Evolutionary conservation across 305 asterid species (phyloP).

Genomic region (Petunia hybrid): DNA sequence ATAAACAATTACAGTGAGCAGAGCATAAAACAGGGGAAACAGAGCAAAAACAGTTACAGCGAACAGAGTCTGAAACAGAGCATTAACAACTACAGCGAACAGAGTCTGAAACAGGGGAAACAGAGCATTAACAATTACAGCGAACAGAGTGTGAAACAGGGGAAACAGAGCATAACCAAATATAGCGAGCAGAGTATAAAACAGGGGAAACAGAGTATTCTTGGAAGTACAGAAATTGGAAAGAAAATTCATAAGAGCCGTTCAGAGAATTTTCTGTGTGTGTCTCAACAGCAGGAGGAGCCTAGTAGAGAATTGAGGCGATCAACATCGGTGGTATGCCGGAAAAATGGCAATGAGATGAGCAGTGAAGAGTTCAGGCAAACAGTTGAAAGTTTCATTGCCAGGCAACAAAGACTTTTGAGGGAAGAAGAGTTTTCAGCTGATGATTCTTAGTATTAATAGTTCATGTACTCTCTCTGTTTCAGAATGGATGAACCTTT

Average conservation of each 20-base stretch:
- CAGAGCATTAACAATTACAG: too few species aligned
- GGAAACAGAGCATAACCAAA: too few species aligned
- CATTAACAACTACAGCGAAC: background rate
- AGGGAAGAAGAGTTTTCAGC: conserved; percentile 54
- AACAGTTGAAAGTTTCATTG: conserved; percentile 63
- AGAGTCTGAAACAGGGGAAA: too few species aligned
- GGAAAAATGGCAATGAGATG: conserved; percentile 51
- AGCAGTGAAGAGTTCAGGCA: conserved; percentile 63
- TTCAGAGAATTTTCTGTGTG: conserved; percentile 41
- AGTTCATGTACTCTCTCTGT: background rate
- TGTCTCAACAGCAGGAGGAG: conserved; percentile 32
- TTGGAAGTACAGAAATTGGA: background rate
- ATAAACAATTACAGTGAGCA: background rate
- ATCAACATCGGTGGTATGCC: conserved; percentile 52
- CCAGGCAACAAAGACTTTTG: conserved; percentile 59
- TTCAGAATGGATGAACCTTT: too few species aligned
- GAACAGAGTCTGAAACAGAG: conserved; percentile 1
- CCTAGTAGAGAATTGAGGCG: conserved; percentile 51
- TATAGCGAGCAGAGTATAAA: too few species aligned
- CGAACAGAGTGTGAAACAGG: too few species aligned
- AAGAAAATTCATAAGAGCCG: conserved; percentile 46
- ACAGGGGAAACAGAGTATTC: conserved; percentile 32
- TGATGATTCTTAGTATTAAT: conserved; percentile 29
- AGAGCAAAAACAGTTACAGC: background rate
- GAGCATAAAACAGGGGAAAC: conserved; percentile 33